These are phyloP conservation scores for Phragmites australis DNA, from an alignment of 176 grass and related monocot genomes.

Conservation along the genomic window DNA sequence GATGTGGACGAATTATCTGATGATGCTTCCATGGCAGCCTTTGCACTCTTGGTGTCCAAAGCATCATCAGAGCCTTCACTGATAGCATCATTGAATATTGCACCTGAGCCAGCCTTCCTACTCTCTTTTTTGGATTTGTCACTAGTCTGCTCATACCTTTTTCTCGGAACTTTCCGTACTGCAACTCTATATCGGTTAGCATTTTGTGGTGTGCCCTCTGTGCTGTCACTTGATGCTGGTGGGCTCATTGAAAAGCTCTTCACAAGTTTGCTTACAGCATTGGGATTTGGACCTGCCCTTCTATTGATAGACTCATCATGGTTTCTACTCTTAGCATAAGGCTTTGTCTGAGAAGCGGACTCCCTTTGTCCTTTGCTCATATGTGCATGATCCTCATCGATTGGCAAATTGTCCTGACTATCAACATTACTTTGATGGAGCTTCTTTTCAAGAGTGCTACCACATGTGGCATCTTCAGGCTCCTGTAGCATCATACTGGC, in stretches of 20 bases:
- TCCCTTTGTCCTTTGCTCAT: conserved; percentile 35
- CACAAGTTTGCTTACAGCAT: conserved; percentile 37
- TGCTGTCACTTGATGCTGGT: conserved; percentile 59
- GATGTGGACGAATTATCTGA: conserved; percentile 47
- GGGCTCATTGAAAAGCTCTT: conserved; percentile 38
- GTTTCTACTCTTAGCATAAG: conserved; percentile 35
- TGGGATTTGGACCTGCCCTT: conserved; percentile 27
- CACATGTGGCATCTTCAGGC: conserved; percentile 24
- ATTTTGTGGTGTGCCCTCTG: conserved; percentile 44
- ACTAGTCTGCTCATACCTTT: conserved; percentile 33
- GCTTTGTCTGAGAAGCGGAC: conserved; percentile 36
- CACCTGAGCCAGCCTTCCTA: conserved; percentile 18
- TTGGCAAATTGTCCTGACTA: conserved; percentile 22
- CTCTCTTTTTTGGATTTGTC: conserved; percentile 40
- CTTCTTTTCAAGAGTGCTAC: conserved; percentile 41
- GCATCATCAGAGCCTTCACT: conserved; percentile 58
- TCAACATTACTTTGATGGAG: conserved; percentile 7
- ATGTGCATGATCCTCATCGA: conserved; percentile 33
- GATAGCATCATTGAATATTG: conserved; percentile 43
- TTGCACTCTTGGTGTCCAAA: conserved; percentile 35
- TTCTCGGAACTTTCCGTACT: conserved; percentile 63
- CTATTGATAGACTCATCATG: neutral
- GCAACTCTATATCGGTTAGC: conserved; percentile 47
- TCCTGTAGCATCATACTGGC: conserved; percentile 17
- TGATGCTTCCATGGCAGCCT: conserved; percentile 31